Evolutionary conservation across 331 rosid genomes (phyloP).

Genomic region (Acacia pycnantha): DNA sequence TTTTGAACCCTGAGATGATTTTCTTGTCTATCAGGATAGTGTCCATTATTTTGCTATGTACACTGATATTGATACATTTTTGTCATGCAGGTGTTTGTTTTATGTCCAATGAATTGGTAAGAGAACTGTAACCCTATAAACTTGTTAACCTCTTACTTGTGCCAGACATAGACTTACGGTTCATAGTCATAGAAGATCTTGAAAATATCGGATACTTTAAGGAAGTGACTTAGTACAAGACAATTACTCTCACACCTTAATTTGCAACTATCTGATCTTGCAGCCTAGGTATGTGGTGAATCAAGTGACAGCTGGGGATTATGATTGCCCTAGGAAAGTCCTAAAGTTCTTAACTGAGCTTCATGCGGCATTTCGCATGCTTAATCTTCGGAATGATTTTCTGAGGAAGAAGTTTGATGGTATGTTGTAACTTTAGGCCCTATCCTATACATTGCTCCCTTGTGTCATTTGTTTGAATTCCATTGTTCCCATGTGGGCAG

Average conservation of each 20-base stretch:
- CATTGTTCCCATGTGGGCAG: slow-evolving; percentile 42
- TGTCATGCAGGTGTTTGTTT: slow-evolving; percentile 81
- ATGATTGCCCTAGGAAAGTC: slow-evolving; percentile 92
- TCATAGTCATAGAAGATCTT: not conserved
- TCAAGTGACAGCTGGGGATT: slow-evolving; percentile 93
- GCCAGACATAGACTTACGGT: not conserved
- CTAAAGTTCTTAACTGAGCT: slow-evolving; percentile 90
- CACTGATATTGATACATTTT: slow-evolving; percentile 40
- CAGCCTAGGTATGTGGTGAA: slow-evolving; percentile 98
- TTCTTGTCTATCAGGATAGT: not conserved
- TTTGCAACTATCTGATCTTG: slow-evolving; percentile 32
- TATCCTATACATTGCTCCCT: not conserved
- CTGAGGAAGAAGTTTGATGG: slow-evolving; percentile 94
- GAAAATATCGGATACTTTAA: slow-evolving; percentile 10
- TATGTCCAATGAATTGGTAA: slow-evolving; percentile 96
- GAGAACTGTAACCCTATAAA: slow-evolving; percentile 33
- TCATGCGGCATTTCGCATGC: slow-evolving; percentile 91
- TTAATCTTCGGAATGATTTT: slow-evolving; percentile 93
- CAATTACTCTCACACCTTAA: slow-evolving; percentile 1
- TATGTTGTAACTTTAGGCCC: slow-evolving; percentile 29
- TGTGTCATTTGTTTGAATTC: slow-evolving; percentile 3
- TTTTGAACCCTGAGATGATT: slow-evolving; percentile 13
- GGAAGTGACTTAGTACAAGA: not conserved
- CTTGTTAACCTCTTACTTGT: not conserved
- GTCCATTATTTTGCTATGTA: not conserved